Percentiles rank a stretch among this genome's conserved stretches.
phyloP scores from a whole-genome alignment of 495 filamentous ascomycete genomes.

The Aspergillus nanangensis region DNA sequence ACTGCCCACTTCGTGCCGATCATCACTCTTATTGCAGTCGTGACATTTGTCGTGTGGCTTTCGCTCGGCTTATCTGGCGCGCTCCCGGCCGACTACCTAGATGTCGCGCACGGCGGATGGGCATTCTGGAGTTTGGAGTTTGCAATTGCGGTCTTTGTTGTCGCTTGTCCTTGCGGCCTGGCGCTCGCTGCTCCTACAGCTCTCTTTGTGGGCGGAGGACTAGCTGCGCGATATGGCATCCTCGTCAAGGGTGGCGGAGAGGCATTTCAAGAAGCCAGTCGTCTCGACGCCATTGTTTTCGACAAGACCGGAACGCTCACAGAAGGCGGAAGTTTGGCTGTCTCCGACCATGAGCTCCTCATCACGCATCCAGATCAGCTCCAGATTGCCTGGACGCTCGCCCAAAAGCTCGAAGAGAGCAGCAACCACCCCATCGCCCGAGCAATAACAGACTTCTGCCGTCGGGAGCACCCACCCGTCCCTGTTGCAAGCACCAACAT shows the following conservation, averaged over 20 bases:
- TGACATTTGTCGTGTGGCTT: slow-evolving; percentile 84
- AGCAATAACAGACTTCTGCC: slow-evolving; percentile 73
- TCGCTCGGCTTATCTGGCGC: slow-evolving; percentile 63
- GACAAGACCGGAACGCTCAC: slow-evolving; percentile 97
- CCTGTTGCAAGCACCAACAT: slow-evolving; percentile 43
- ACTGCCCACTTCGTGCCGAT: slow-evolving; percentile 88
- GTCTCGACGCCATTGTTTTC: slow-evolving; percentile 82
- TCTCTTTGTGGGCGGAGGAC: slow-evolving; percentile 82
- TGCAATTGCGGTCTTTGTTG: slow-evolving; percentile 90
- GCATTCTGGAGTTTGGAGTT: slow-evolving; percentile 85
- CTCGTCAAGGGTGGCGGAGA: slow-evolving; percentile 94
- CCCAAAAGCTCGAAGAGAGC: slow-evolving; percentile 69
- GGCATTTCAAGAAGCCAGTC: slow-evolving; percentile 90
- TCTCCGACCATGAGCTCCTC: slow-evolving; percentile 66
- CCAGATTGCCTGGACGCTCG: slow-evolving; percentile 44
- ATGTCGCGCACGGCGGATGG: slow-evolving; percentile 69
- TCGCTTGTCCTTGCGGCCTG: slow-evolving; percentile 91
- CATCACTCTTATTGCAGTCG: slow-evolving; percentile 74
- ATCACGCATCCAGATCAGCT: slow-evolving; percentile 31
- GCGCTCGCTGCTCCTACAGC: slow-evolving; percentile 91
- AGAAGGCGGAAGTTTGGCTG: slow-evolving; percentile 71
- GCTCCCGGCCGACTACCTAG: slow-evolving; percentile 63
- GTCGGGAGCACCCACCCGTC: slow-evolving; percentile 26
- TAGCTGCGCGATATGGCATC: slow-evolving; percentile 86
- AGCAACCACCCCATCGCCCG: slow-evolving; percentile 86